Evolutionary conservation across 1,139 yeast species (phyloP).

Genomic region (Candida anutae): DNA sequence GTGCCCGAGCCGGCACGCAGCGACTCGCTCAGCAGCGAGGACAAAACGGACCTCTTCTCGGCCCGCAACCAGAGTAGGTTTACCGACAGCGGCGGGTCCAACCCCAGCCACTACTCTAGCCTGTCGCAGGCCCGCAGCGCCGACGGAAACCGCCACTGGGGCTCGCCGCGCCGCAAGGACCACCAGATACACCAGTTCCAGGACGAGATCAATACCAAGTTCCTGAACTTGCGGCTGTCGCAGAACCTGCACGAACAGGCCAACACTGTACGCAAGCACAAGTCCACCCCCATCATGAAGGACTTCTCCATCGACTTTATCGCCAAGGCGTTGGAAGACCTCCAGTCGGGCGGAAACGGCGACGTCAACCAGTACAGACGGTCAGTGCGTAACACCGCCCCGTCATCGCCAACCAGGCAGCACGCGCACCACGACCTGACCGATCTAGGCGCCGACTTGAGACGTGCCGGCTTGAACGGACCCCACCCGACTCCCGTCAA

Average conservation of each 20-base stretch:
- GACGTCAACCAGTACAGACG: conserved; percentile 39
- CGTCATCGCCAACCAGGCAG: too few relatives aligned
- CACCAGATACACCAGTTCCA: conserved; percentile 30
- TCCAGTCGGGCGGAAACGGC: conserved; percentile 59
- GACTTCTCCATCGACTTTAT: conserved; percentile 43
- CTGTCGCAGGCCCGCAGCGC: conserved; percentile 10
- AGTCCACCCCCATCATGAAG: conserved; percentile 30
- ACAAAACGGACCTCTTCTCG: conserved; percentile 27
- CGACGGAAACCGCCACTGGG: conserved; percentile 40
- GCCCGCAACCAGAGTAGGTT: conserved; percentile 7
- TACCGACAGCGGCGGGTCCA: conserved; percentile 14
- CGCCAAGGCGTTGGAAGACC: conserved; percentile 57
- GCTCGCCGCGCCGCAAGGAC: conserved; percentile 41
- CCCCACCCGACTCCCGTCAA: conserved; percentile 13
- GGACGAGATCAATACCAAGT: conserved; percentile 31
- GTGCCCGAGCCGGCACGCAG: conserved; percentile 5
- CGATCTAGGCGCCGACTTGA: too few relatives aligned
- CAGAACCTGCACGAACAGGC: conserved; percentile 1
- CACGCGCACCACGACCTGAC: conserved; percentile 1
- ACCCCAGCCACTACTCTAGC: conserved; percentile 6
- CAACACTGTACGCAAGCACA: conserved; percentile 3
- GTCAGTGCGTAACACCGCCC: conserved; percentile 28
- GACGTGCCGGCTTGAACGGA: too few relatives aligned
- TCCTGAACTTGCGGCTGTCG: conserved; percentile 21
- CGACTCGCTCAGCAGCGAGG: conserved; percentile 8